Percentiles rank a stretch among this genome's conserved stretches.
Conservation (phyloP, 2,329 filamentous ascomycete species). For the Chalara sp. region DNA sequence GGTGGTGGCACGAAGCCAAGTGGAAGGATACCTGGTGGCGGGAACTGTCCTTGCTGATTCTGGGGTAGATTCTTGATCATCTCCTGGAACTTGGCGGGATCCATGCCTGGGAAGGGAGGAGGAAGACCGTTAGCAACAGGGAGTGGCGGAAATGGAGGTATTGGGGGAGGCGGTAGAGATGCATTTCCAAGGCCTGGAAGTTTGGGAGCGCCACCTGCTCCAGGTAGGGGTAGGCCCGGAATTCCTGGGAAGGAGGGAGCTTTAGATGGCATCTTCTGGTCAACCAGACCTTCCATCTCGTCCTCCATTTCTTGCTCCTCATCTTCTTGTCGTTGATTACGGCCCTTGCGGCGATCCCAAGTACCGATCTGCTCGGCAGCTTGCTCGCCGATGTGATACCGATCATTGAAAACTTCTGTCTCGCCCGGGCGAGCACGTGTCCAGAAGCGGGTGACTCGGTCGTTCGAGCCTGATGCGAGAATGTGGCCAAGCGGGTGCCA, state of each 20-base stretch:
- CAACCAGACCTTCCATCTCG: conserved; percentile 84
- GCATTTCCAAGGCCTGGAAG: conserved; percentile 44
- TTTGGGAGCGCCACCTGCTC: conserved; percentile 26
- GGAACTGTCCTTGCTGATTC: conserved; percentile 50
- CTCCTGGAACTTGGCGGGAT: conserved; percentile 53
- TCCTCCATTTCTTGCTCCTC: conserved; percentile 92
- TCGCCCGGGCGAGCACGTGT: conserved; percentile 85
- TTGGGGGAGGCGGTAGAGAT: conserved; percentile 27
- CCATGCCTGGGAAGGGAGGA: conserved; percentile 44
- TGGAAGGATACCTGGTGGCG: conserved; percentile 41
- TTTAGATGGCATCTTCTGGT: conserved; percentile 73
- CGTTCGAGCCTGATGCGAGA: conserved; percentile 90
- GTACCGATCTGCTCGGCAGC: conserved; percentile 94
- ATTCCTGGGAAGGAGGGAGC: conserved; percentile 54
- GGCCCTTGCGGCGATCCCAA: conserved; percentile 74
- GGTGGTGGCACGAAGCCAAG: conserved; percentile 24
- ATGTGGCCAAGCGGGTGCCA: conserved; percentile 98
- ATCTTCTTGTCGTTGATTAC: conserved; percentile 77
- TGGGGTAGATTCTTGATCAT: conserved; percentile 44
- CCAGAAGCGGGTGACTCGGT: conserved; percentile 96
- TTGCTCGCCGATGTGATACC: conserved; percentile 91
- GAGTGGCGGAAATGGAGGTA: conserved; percentile 23
- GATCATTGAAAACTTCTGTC: conserved; percentile 75
- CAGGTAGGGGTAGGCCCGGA: conserved; percentile 27
- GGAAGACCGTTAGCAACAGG: conserved; percentile 41